These are phyloP conservation scores for Dysphania ambrosioides DNA, from an alignment of 148 eudicot genomes.

Conservation along the genomic window DNA sequence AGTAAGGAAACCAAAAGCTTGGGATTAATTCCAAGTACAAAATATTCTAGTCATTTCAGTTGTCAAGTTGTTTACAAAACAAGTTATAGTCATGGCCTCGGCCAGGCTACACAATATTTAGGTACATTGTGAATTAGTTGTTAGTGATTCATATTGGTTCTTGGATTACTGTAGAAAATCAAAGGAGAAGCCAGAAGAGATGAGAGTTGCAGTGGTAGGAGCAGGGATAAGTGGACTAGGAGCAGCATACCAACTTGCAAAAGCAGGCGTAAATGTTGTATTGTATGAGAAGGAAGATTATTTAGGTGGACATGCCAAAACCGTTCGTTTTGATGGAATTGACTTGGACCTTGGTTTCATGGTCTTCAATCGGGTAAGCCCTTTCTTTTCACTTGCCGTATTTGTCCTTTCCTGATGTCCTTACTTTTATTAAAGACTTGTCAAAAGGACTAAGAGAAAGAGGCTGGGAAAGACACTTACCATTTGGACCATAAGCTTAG, in stretches of 20 bases:
- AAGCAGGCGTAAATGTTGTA: constrained; percentile 60
- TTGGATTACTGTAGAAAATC: neutral
- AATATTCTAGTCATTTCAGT: too few relatives aligned
- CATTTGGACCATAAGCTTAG: neutral
- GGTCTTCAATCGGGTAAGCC: constrained; percentile 80
- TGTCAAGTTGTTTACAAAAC: too few relatives aligned
- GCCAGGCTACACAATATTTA: too few relatives aligned
- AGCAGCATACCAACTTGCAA: constrained; percentile 60
- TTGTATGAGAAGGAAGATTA: constrained; percentile 66
- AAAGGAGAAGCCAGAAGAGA: constrained; percentile 10
- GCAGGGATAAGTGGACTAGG: constrained; percentile 82
- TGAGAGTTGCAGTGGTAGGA: constrained; percentile 83
- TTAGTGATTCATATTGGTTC: neutral
- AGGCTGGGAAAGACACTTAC: neutral
- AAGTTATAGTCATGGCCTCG: too few relatives aligned
- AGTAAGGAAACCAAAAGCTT: too few relatives aligned
- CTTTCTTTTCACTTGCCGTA: neutral
- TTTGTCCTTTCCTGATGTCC: neutral
- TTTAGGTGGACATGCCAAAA: constrained; percentile 83
- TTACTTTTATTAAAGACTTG: neutral
- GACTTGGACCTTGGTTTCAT: constrained; percentile 83
- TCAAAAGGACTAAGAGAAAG: neutral
- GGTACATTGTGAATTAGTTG: too few relatives aligned
- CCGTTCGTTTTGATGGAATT: constrained; percentile 52
- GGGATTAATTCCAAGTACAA: too few relatives aligned